phyloP scores from a whole-genome alignment of 164 flowering plant genomes.

The Magnolia changhungtana region DNA sequence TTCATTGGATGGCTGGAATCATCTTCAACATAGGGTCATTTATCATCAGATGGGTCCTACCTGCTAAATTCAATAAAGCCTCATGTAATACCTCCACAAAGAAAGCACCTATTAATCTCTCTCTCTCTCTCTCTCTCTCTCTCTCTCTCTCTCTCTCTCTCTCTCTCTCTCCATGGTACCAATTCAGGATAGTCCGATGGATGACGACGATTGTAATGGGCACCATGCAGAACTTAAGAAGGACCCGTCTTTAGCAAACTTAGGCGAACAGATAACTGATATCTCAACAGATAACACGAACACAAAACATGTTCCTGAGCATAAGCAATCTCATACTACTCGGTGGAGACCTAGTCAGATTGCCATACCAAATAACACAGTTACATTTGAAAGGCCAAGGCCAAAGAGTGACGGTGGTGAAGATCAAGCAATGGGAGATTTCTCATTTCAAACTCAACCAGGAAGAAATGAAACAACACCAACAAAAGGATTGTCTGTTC shows the following conservation, averaged over 20 bases:
- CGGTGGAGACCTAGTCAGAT: constrained; percentile 25
- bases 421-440: neutral
- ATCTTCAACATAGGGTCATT: too few species aligned
- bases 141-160: neutral
- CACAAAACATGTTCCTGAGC: constrained; percentile 1
- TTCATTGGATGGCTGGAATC: too few species aligned
- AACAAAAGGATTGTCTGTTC: constrained; percentile 18
- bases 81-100: too few species aligned
- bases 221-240: too few species aligned
- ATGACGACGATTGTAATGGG: constrained; percentile 43
- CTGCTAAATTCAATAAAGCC: too few species aligned
- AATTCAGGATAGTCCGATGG: constrained; percentile 51
- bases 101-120: neutral
- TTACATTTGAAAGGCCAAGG: constrained; percentile 22
- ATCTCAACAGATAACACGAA: constrained; percentile 5
- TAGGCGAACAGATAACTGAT: constrained; percentile 4
- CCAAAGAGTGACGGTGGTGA: constrained; percentile 18
- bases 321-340: constrained; percentile 21
- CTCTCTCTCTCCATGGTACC: neutral
- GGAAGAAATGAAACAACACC: constrained; percentile 27
- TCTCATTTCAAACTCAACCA: constrained; percentile 14
- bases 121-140: neutral
- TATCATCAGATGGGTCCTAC: too few species aligned
- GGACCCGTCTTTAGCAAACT: constrained; percentile 2
- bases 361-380: constrained; percentile 33